A percentile compares a stretch with the other conserved stretches of the same genome.
These are phyloP conservation scores for Fusarium verticillioides DNA, from an alignment of 2,329 filamentous ascomycete species.

Conservation along the genomic window DNA sequence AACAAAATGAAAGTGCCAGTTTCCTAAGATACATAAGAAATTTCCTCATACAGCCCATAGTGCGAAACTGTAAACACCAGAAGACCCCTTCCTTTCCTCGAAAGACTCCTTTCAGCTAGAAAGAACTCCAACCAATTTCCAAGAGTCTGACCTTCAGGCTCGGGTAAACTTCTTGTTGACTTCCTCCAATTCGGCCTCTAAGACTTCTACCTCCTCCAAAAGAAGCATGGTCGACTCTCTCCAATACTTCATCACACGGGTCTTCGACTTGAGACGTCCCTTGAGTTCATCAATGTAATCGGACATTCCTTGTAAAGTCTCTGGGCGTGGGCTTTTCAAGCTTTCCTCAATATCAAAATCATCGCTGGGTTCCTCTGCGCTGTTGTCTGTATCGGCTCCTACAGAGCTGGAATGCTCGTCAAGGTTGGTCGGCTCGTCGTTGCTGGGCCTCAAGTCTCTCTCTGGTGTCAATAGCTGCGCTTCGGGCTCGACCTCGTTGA, in stretches of 20 bases:
- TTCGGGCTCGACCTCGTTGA: background rate
- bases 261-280: background rate
- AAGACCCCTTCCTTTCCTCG: background rate
- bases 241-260: background rate
- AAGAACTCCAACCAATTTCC: accelerated
- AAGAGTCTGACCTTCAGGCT: too few species aligned
- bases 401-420: background rate
- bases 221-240: background rate
- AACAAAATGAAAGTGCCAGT: background rate
- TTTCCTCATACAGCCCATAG: too few species aligned
- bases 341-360: background rate
- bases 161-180: background rate
- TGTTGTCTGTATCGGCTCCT: too few species aligned
- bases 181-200: background rate
- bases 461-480: background rate
- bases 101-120: background rate
- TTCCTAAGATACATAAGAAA: too few species aligned
- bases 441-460: too few species aligned
- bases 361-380: background rate
- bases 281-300: background rate
- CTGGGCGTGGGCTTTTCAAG: background rate
- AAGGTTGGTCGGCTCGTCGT: background rate
- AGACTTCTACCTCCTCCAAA: background rate
- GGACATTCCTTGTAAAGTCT: background rate
- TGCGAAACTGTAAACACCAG: too few species aligned